These are phyloP conservation scores for Rhypophila decipiens DNA, from an alignment of 495 filamentous ascomycete species.

Conservation along the genomic window DNA sequence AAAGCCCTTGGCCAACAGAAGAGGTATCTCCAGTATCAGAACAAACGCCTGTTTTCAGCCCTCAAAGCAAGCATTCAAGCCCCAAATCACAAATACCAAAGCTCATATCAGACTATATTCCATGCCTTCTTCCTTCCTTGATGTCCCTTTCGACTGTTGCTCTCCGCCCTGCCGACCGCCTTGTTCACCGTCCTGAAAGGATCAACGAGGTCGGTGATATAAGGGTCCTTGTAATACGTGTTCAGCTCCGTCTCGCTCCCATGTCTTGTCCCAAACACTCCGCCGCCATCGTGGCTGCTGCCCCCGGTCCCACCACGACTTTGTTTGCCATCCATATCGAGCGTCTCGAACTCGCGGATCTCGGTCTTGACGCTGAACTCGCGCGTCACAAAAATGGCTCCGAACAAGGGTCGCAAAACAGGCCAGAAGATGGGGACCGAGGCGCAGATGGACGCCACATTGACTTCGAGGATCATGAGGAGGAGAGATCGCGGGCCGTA, in stretches of 20 bases:
- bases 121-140: too few species aligned
- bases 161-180: too few species aligned
- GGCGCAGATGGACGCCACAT: constrained; percentile 25
- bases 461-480: constrained; percentile 24
- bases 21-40: too few species aligned
- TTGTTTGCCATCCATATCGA: neutral
- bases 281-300: neutral
- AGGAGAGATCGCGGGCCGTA: constrained; percentile 24
- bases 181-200: too few species aligned
- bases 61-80: too few species aligned
- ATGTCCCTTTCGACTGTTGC: too few species aligned
- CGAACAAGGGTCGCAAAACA: constrained; percentile 18
- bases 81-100: too few species aligned
- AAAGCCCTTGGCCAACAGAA: too few species aligned
- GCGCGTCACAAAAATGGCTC: constrained; percentile 26
- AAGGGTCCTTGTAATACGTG: neutral
- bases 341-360: neutral
- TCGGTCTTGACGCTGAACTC: constrained; percentile 28
- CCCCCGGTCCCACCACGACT: constrained; percentile 14
- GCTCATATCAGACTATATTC: too few species aligned
- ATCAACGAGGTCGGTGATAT: neutral
- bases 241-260: neutral
- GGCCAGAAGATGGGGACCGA: constrained; percentile 33
- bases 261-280: neutral
- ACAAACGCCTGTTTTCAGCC: too few species aligned